Percentiles rank a stretch among this genome's conserved stretches.
These are phyloP conservation scores for Talaromyces pinophilus DNA, from an alignment of 2,329 filamentous ascomycete species.

Conservation along the genomic window DNA sequence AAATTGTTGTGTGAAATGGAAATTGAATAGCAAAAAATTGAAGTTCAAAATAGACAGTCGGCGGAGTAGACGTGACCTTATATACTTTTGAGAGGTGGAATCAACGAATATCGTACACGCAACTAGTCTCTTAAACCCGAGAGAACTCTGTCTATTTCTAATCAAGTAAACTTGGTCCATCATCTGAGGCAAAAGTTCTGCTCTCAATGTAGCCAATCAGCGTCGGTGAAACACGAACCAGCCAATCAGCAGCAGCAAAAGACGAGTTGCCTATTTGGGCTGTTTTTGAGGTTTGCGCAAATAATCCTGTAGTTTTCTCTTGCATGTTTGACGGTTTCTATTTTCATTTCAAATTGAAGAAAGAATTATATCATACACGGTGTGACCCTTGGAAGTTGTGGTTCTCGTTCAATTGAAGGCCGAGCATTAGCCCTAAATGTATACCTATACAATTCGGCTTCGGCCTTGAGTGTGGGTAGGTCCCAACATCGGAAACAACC, in stretches of 20 bases:
- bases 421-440: no score
- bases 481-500: no score
- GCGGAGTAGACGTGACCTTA: neutral
- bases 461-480: no score
- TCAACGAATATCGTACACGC: neutral
- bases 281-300: neutral
- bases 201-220: slow-evolving; percentile 3
- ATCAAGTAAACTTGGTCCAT: neutral
- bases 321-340: neutral
- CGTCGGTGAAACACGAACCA: neutral
- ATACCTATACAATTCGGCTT: no score
- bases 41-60: neutral
- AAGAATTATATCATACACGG: no score
- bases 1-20: neutral
- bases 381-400: no score
- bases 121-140: neutral
- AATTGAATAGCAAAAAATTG: neutral
- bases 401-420: no score
- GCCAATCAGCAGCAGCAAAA: slow-evolving; percentile 4
- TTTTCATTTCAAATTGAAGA: no score
- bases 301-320: neutral
- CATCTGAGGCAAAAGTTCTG: neutral
- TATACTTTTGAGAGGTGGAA: neutral
- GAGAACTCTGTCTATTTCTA: neutral
- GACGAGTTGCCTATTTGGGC: neutral